A percentile compares a stretch with the other conserved stretches of the same genome.
Conservation (phyloP, 148 eudicot genomes). For the Limonium bicolor region DNA sequence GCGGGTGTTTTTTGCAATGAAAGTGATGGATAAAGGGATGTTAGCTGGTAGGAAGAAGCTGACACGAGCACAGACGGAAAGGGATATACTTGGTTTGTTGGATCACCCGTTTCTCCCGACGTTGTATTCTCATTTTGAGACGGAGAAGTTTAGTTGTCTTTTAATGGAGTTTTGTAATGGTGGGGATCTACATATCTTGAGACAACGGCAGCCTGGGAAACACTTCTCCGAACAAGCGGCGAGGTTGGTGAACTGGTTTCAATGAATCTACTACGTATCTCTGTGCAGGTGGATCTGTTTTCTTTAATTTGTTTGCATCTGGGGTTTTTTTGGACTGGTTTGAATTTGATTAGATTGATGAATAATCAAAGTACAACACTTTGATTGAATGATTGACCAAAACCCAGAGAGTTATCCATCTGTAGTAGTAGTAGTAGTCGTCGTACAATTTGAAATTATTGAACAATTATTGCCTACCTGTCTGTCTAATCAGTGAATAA, state of each 20-base stretch:
- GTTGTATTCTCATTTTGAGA: slow-evolving; percentile 67
- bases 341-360: background rate
- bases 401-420: slow-evolving; percentile 1
- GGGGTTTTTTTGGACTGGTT: background rate
- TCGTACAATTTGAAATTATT: background rate
- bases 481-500: background rate
- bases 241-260: slow-evolving; percentile 24
- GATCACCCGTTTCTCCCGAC: slow-evolving; percentile 86
- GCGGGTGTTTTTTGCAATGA: slow-evolving; percentile 71
- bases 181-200: slow-evolving; percentile 73
- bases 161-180: slow-evolving; percentile 84
- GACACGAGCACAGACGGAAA: slow-evolving; percentile 68
- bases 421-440: too few relatives aligned
- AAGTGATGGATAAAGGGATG: slow-evolving; percentile 82
- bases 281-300: too few relatives aligned
- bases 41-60: slow-evolving; percentile 66
- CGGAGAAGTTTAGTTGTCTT: slow-evolving; percentile 69
- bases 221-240: slow-evolving; percentile 64
- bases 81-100: slow-evolving; percentile 56
- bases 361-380: background rate
- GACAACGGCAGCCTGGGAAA: slow-evolving; percentile 66
- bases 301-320: background rate
- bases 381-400: background rate
- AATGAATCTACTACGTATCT: too few relatives aligned
- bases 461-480: background rate